Conservation (phyloP, 106 monocot genomes). For the Amphibolis antarctica region DNA sequence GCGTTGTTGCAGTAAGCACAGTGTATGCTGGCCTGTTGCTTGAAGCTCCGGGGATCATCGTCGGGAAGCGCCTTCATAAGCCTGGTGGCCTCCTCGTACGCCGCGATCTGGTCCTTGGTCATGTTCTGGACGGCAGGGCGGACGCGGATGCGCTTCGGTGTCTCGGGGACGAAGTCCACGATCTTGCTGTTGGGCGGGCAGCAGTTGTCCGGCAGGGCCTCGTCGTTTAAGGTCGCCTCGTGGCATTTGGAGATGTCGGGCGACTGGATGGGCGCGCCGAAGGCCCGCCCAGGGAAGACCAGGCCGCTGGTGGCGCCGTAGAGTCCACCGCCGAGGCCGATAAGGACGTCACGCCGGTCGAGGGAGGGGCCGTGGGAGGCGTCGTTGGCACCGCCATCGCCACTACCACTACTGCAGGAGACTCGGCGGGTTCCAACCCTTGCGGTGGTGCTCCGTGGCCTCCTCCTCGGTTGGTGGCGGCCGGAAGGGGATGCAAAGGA, state of each 20-base stretch:
- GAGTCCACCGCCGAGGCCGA: constrained; percentile 9
- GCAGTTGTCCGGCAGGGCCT: constrained; percentile 4
- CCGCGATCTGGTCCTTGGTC: constrained; percentile 15
- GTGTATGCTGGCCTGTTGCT: constrained; percentile 38
- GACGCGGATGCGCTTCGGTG: constrained; percentile 20
- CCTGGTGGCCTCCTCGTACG: constrained; percentile 28
- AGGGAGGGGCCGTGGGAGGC: not conserved
- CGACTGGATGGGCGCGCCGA: constrained; percentile 7
- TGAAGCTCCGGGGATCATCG: constrained; percentile 40
- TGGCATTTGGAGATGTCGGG: constrained; percentile 14
- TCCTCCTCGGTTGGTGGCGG: not conserved
- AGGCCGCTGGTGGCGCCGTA: constrained; percentile 12
- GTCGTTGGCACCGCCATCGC: no score
- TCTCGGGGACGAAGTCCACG: constrained; percentile 8
- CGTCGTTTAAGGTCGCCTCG: not conserved
- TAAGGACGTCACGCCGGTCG: constrained; percentile 18
- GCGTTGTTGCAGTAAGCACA: constrained; percentile 31
- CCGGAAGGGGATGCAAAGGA: constrained; percentile 33
- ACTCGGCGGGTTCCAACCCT: not conserved
- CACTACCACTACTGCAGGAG: constrained; percentile 1
- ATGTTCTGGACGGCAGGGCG: constrained; percentile 33
- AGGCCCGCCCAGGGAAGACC: constrained; percentile 1
- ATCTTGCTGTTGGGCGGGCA: constrained; percentile 8
- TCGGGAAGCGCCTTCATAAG: constrained; percentile 27
- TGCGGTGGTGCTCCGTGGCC: not conserved